Evolutionary conservation across 2,329 filamentous ascomycete species (phyloP), one percentile per base, ranked within the genome.

Genomic region (Dactylellina drechsleri): DNA sequence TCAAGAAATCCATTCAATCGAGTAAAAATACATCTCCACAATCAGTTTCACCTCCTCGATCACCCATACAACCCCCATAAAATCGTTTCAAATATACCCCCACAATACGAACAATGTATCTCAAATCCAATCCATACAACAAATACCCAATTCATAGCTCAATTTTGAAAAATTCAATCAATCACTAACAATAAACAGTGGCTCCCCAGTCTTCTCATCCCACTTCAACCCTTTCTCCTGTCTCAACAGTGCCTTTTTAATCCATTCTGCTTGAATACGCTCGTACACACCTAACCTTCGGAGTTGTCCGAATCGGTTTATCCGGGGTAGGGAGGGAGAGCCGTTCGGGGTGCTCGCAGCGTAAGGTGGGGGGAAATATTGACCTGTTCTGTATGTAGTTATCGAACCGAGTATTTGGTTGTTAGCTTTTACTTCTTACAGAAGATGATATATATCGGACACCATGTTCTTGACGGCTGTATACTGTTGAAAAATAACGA

Each of bases 261-360:
- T 47, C 70, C 70, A 74, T 31, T 74, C 70, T 4, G 41, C 58
- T 20, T 74, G 70, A n/a, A 74, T 61, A 18, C 53, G 59, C 31
- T 74, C 70, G 49, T 74, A 74, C 1, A 74, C 16, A 1, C 70
- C 70, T 12, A 43, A n/a, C 2, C 31, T 45, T 4, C 62, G 62
- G 0, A 20, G n/a, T 20, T 53, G 50, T 1, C 18, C 41, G 31
- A 66, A 61, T 4, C 70, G 40, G 15, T 52, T 60, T 4, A 60
- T 31, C 18, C 66, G 50, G 3, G 56, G 36, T 13, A 66, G 31
- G 31, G 26, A 62, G 4, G 70, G 61, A 0, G 56, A 54, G 2
- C 36, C 43, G 13, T n/a, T 15, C n/a, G 13, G 43, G 43, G 43
- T n/a, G 16, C n/a, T 47, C 3, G 43, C 13, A 47, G 5, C 13